Evolutionary conservation across 345 rosid genomes (phyloP).

Genomic region (Anacardium occidentale): DNA sequence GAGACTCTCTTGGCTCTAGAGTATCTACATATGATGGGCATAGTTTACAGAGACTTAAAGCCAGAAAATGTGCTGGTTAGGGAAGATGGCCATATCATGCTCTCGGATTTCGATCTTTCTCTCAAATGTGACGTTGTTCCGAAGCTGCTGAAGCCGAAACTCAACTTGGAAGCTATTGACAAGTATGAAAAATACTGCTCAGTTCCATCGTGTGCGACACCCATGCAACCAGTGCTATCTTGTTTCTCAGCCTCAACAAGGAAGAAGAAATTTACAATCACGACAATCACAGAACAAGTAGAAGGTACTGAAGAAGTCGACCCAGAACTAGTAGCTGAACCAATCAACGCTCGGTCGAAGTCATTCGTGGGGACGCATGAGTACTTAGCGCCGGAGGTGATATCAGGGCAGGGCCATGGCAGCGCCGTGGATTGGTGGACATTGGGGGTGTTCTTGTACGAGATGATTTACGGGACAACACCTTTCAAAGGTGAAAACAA

Average conservation of each 20-base stretch:
- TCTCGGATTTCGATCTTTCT: slow-evolving; percentile 75
- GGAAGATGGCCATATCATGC: slow-evolving; percentile 76
- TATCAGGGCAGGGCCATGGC: slow-evolving; percentile 96
- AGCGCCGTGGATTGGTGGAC: slow-evolving; percentile 99
- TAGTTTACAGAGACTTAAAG: slow-evolving; percentile 68
- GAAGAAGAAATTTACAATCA: slow-evolving; percentile 36
- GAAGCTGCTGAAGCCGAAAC: slow-evolving; percentile 41
- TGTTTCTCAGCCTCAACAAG: slow-evolving; percentile 52
- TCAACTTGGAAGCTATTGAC: slow-evolving; percentile 18
- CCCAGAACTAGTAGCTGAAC: slow-evolving; percentile 73
- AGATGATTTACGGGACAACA: slow-evolving; percentile 80
- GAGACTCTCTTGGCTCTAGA: slow-evolving; percentile 65
- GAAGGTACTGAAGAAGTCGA: slow-evolving; percentile 23
- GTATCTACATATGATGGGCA: slow-evolving; percentile 82
- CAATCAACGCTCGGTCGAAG: slow-evolving; percentile 67
- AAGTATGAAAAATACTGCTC: slow-evolving; percentile 35
- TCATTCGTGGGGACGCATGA: slow-evolving; percentile 96
- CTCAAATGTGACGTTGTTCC: slow-evolving; percentile 92
- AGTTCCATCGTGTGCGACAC: slow-evolving; percentile 58
- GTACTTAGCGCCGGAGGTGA: slow-evolving; percentile 93
- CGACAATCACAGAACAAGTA: slow-evolving; percentile 51
- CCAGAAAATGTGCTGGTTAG: slow-evolving; percentile 71
- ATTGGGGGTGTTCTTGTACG: slow-evolving; percentile 76
- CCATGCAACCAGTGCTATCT: slow-evolving; percentile 64
- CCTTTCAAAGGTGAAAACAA: slow-evolving; percentile 95